Base-by-base conservation (phyloP, 345 rosid genomes). In the Combretum micranthum region DNA sequence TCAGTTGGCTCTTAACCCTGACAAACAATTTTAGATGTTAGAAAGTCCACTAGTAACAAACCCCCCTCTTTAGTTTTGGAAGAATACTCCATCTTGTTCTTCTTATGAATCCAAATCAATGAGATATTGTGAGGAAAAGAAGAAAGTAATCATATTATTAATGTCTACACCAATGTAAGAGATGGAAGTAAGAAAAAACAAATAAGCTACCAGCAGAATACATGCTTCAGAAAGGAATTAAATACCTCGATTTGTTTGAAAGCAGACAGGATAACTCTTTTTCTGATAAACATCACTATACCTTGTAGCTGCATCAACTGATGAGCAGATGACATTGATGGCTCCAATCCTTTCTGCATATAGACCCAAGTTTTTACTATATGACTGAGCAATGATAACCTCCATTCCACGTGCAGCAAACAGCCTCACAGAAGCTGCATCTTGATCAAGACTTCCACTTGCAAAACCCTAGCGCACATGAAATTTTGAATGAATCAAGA, bases 1-100 rank as follows among this genome's bases (percentile, higher is more conserved):
- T 89, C 81, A 93, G 72, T 52, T 93, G 99, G 80, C 99, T 93
- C 87, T 89, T 93, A 1, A 89, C 97, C 82, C 99, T 93, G 85
- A 69, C 39, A 32, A 32, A 32, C 1, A 32, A 32, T 32, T 32
- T 5, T 7, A 32, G 39, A 32, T 32, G 39, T 32, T 32, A 32
- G 39, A 32, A 32, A 32, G 39, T 32, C 39, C 39, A 5, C 7
- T 11, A 7, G 10, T 11, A 32, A 32, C 32, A 25, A 32, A 4
- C 9, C 39, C 39, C 39, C 39, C 9, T 32, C 39, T 32, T 32
- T 32, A 32, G 39, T 32, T 32, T 32, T 32, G 32, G 39, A 9
- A 3, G 39, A 7, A 7, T 5, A 32, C 39, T 4, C 39, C 39
- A 32, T 32, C 39, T 11, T 32, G 39, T 32, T 11, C 2, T 32